Evolutionary conservation across 352 stramenopile species (phyloP).

Genomic region (Aphanomyces cochlioides): DNA sequence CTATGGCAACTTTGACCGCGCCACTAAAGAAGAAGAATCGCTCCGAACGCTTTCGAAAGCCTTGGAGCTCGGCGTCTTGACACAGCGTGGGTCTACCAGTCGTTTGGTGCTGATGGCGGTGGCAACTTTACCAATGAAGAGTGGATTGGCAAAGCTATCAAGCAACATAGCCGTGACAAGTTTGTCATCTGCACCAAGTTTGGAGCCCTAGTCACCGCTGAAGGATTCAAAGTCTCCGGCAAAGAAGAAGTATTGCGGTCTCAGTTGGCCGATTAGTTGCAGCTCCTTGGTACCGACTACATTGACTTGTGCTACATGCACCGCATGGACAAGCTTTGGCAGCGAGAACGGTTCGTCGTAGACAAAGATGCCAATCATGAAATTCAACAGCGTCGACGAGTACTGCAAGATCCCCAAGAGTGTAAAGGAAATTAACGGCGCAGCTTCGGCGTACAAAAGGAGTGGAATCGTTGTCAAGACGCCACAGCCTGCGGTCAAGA

Average conservation of each 20-base stretch:
- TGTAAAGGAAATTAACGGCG: too few species aligned
- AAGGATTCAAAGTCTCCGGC: conserved; percentile 40
- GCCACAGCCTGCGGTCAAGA: too few species aligned
- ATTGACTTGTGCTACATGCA: conserved; percentile 72
- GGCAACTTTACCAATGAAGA: conserved; percentile 56
- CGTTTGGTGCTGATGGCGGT: conserved; percentile 38
- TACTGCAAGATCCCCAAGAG: too few species aligned
- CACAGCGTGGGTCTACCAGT: conserved; percentile 53
- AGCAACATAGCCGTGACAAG: conserved; percentile 54
- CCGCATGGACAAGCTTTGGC: conserved; percentile 57
- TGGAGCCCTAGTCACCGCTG: too few species aligned
- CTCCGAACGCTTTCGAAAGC: conserved; percentile 9
- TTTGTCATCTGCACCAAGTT: conserved; percentile 71
- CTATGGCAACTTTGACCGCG: conserved; percentile 29
- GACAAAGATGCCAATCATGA: too few species aligned
- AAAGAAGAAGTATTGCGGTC: conserved; percentile 59
- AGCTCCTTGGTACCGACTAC: conserved; percentile 54
- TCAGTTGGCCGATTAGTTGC: conserved; percentile 52
- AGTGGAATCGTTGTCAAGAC: too few species aligned
- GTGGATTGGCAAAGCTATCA: conserved; percentile 48
- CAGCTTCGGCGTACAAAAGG: too few species aligned
- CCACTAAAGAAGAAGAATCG: conserved; percentile 1
- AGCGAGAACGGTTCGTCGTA: too few species aligned
- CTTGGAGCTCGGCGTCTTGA: conserved; percentile 54
- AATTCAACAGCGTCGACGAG: too few species aligned